phyloP scores from a whole-genome alignment of 2,329 filamentous ascomycete species.

The Cladosporium velox region DNA sequence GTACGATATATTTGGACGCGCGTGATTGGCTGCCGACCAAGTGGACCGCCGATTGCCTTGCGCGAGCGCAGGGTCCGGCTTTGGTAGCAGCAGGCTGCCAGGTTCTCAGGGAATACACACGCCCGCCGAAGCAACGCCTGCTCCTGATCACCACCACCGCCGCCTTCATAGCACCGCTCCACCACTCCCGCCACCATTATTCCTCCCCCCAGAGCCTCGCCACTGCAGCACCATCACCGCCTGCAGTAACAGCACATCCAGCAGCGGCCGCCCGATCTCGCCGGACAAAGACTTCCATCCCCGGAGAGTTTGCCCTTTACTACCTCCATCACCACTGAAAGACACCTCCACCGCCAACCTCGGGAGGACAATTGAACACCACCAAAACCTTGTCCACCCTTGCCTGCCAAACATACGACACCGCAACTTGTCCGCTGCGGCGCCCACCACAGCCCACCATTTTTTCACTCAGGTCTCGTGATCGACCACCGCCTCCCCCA shows the following conservation, averaged over 20 bases:
- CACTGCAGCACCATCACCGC: not conserved
- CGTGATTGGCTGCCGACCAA: not conserved
- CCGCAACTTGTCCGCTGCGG: not conserved
- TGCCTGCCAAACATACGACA: not conserved
- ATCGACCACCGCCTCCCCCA: conserved; percentile 1
- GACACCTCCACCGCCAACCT: not conserved
- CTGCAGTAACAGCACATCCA: not conserved
- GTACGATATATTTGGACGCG: not conserved
- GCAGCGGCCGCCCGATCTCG: not conserved
- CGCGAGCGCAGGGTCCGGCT: not conserved
- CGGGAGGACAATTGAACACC: not conserved
- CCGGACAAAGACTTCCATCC: not conserved
- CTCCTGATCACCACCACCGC: conserved; percentile 2
- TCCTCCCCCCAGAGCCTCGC: not conserved
- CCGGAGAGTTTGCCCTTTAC: not conserved
- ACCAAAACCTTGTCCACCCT: not conserved
- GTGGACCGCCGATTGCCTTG: not conserved
- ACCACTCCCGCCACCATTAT: not conserved
- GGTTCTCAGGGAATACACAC: not conserved
- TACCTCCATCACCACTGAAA: not conserved
- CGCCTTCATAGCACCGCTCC: not conserved
- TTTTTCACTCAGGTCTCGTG: conserved; percentile 1
- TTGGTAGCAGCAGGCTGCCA: not conserved
- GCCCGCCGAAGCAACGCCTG: not conserved
- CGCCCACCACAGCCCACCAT: conserved; percentile 1